These are phyloP conservation scores for Tetrahymena malaccensis DNA, from an alignment of 73 alveolate genomes.

Conservation along the genomic window DNA sequence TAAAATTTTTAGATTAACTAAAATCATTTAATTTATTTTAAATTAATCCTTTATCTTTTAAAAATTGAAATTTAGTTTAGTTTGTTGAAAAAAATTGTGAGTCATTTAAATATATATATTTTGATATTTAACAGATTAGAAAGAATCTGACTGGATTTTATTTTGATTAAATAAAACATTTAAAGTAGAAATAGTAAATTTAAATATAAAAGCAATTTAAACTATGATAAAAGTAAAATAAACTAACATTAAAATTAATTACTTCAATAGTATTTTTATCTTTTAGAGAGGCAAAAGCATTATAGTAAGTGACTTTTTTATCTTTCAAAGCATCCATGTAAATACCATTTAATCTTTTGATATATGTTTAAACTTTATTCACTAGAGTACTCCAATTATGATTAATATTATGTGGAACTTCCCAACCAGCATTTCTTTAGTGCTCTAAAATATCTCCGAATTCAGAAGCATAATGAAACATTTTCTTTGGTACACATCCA, in stretches of 20 bases:
- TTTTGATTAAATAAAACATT: background rate
- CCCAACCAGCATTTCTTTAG: background rate
- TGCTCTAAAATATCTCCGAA: constrained; percentile 33
- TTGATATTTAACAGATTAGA: background rate
- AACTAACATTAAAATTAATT: background rate
- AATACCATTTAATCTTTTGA: constrained; percentile 33
- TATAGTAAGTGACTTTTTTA: constrained; percentile 38
- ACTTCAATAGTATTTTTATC: constrained; percentile 45
- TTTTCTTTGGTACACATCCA: constrained; percentile 98
- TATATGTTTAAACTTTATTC: constrained; percentile 39
- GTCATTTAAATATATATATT: no score
- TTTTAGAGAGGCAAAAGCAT: constrained; percentile 42
- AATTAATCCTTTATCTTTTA: no score
- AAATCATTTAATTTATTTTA: no score
- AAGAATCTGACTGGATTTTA: background rate
- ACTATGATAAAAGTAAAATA: background rate
- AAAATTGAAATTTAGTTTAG: no score
- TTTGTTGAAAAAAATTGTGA: no score
- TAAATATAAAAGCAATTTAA: background rate
- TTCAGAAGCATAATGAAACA: constrained; percentile 85
- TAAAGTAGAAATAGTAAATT: background rate
- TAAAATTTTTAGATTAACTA: no score
- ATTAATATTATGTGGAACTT: background rate
- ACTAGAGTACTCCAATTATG: constrained; percentile 50
- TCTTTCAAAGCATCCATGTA: constrained; percentile 33